Conservation (phyloP, 768 basidiomycete species). For the Macrocybe gigantea region DNA sequence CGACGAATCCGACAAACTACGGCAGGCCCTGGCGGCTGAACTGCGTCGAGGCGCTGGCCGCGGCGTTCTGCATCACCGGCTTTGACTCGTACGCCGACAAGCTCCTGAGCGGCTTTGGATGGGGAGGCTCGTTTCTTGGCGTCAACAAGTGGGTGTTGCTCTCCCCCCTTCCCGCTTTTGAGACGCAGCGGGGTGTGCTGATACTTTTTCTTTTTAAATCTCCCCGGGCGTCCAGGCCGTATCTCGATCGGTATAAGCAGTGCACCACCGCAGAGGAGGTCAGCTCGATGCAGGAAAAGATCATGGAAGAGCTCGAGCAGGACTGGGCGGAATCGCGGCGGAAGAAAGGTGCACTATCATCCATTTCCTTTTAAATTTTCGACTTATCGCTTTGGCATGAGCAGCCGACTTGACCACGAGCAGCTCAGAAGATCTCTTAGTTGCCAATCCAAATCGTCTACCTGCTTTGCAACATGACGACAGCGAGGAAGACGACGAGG, state of each 20-base stretch:
- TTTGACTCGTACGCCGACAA: slow-evolving; percentile 77
- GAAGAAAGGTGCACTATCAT: slow-evolving; percentile 32
- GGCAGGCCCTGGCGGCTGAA: slow-evolving; percentile 96
- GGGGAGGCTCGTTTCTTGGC: slow-evolving; percentile 84
- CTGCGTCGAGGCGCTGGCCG: slow-evolving; percentile 92
- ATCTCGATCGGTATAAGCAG: slow-evolving; percentile 70
- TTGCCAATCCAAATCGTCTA: slow-evolving; percentile 56
- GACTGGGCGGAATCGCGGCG: slow-evolving; percentile 54
- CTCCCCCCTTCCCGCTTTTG: not conserved
- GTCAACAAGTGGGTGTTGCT: slow-evolving; percentile 63
- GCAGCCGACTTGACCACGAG: slow-evolving; percentile 17
- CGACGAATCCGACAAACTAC: slow-evolving; percentile 96
- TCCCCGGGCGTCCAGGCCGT: slow-evolving; percentile 30
- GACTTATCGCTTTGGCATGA: not conserved
- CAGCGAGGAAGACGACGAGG: slow-evolving; percentile 12
- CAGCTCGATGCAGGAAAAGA: slow-evolving; percentile 51
- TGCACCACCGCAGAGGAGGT: slow-evolving; percentile 64
- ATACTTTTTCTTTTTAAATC: not conserved
- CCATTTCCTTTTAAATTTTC: slow-evolving; percentile 1
- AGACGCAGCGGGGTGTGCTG: not conserved
- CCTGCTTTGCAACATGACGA: slow-evolving; percentile 22
- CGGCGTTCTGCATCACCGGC: slow-evolving; percentile 91
- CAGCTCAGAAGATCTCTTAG: slow-evolving; percentile 50
- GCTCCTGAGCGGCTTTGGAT: slow-evolving; percentile 78
- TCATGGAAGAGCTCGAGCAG: slow-evolving; percentile 64